Percentiles rank a stretch among this genome's conserved stretches.
phyloP scores from a whole-genome alignment of 192 early-diverging fungal genomes.

The Backusella luteola region DNA sequence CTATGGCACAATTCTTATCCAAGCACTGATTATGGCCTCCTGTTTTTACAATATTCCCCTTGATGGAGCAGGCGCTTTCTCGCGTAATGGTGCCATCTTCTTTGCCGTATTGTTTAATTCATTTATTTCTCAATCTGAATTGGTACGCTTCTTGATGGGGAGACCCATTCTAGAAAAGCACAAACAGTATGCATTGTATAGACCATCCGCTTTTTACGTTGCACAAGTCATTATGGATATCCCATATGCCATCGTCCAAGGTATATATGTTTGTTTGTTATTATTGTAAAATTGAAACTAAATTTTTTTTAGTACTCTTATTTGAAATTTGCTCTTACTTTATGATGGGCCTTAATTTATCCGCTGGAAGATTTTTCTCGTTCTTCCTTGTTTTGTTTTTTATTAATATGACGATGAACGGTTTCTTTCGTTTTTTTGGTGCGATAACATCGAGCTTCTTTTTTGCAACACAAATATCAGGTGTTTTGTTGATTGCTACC shows the following conservation, averaged over 20 bases:
- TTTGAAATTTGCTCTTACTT: conserved; percentile 61
- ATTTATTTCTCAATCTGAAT: conserved; percentile 63
- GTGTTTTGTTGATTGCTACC: conserved; percentile 51
- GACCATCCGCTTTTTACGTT: conserved; percentile 55
- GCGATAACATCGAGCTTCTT: conserved; percentile 51
- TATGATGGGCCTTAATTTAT: conserved; percentile 56
- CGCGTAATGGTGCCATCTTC: conserved; percentile 77
- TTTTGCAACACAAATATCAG: conserved; percentile 50
- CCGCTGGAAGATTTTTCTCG: conserved; percentile 53
- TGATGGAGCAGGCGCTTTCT: conserved; percentile 64
- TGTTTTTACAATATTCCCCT: conserved; percentile 63
- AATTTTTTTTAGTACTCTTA: conserved; percentile 46
- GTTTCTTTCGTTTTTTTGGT: conserved; percentile 60
- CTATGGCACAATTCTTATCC: conserved; percentile 47
- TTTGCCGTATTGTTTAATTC: conserved; percentile 54
- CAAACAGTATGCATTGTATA: conserved; percentile 68
- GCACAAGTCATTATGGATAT: conserved; percentile 55
- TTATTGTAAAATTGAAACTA: neutral
- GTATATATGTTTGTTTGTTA: conserved; percentile 49
- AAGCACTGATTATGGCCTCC: conserved; percentile 70
- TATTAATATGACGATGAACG: conserved; percentile 52
- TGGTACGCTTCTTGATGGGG: conserved; percentile 69
- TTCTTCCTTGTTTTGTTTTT: conserved; percentile 57
- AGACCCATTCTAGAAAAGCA: conserved; percentile 79
- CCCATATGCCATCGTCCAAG: conserved; percentile 47